Evolutionary conservation across 208 protist genomes (phyloP).

Genomic region (Acanthamoeba lenticulata): DNA sequence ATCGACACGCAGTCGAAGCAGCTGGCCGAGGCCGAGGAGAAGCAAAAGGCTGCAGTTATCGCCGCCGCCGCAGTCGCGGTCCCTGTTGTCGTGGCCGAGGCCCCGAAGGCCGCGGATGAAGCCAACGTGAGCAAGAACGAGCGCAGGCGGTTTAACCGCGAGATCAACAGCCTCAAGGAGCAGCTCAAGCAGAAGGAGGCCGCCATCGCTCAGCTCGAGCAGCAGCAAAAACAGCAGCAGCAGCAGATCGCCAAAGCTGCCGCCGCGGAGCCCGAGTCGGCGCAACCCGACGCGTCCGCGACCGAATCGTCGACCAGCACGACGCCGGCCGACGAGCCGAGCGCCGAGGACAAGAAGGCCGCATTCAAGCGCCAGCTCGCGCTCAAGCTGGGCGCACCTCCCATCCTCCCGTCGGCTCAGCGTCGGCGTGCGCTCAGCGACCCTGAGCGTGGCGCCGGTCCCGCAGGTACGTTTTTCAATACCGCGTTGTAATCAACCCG

Average conservation of each 20-base stretch:
- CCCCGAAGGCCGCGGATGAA: background rate
- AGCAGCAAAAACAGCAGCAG: too few relatives aligned
- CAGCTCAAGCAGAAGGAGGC: constrained; percentile 55
- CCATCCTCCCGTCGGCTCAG: background rate
- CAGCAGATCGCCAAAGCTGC: too few relatives aligned
- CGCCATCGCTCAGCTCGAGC: background rate
- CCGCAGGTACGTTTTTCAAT: background rate
- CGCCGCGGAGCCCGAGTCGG: background rate
- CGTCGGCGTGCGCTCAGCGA: background rate
- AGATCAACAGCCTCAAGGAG: constrained; percentile 42
- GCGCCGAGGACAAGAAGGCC: constrained; percentile 13
- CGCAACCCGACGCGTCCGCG: background rate
- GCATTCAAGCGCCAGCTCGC: background rate
- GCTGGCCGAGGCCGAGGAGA: background rate
- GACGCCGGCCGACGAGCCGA: background rate
- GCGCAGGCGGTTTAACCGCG: background rate
- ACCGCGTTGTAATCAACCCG: too few relatives aligned
- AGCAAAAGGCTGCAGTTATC: background rate
- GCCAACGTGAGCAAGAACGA: constrained; percentile 33
- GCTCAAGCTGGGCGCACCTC: background rate
- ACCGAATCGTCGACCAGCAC: background rate
- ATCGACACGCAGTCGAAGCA: background rate
- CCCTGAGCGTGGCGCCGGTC: background rate
- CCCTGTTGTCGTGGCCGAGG: background rate
- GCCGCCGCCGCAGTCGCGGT: background rate